Evolutionary conservation across 495 filamentous ascomycete species (phyloP), one percentile per base, ranked within the genome.

Genomic region (Halenospora varia): DNA sequence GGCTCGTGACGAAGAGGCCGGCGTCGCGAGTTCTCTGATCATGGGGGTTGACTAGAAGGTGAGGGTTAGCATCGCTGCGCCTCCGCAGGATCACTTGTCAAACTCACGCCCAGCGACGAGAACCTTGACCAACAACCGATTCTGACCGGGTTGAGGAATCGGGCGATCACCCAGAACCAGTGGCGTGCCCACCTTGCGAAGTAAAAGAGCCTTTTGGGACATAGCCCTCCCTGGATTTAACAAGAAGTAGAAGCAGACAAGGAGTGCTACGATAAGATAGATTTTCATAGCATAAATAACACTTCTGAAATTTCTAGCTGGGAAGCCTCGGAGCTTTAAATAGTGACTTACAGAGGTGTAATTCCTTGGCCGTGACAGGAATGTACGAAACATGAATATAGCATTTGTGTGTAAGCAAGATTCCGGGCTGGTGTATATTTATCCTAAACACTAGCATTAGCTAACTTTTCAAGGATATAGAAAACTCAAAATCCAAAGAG

Each of bases 1-100:
- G 51, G 45, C 46, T 48, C 13, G 20, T 26, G 19, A 60, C 29
- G 46, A 60, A 60, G 17, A 60, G 57, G 26, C 57, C 57, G 20
- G 19, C 20, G 23, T 60, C 51, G 25, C 26, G 51, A 23, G 29
- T 42, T 9, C 44, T 47, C 1, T 40, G 19, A 25, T 60, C 57
- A 25, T 60, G 57, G 15, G 57, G 51, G 18, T 39, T 26, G 19
- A 55, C 57, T 60, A 41, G 10, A 44, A 2, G 25, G 54, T 26
- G 25, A 20, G 42, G 15, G 23, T 44, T 44, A 55, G 40, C 15
- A 45, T 46, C 52, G 40, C 25, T 47, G 20, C 22, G 44, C 9
- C 18, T 47, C 18, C 18, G 19, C 18, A 20, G 44, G 44, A 47
- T 11, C 44, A 47, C 10, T 10, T 15, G 18, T 47, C n/a, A 47